These are phyloP conservation scores for Sonneratia caseolaris DNA, from an alignment of 345 rosid genomes.

Conservation along the genomic window DNA sequence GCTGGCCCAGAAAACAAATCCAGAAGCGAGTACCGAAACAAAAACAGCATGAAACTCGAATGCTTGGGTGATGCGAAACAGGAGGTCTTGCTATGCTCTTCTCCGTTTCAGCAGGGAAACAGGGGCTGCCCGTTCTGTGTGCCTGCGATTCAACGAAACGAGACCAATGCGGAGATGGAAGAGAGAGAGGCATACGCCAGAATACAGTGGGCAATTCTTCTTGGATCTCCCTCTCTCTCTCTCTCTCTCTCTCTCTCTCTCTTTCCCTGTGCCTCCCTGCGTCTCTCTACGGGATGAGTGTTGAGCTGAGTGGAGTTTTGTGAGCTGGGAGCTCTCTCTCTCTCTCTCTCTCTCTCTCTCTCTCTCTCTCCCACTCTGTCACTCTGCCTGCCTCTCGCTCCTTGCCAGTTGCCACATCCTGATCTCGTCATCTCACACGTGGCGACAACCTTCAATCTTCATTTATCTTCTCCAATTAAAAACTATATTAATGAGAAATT, in stretches of 20 bases:
- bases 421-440: neutral
- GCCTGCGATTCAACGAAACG: slow-evolving; percentile 1
- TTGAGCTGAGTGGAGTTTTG: slow-evolving; percentile 1
- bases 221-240: neutral
- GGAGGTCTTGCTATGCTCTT: neutral
- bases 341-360: slow-evolving; percentile 15
- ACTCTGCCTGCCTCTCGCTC: slow-evolving; percentile 10
- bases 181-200: neutral
- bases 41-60: neutral
- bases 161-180: neutral
- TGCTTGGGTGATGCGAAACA: neutral
- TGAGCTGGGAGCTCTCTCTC: slow-evolving; percentile 10
- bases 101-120: neutral
- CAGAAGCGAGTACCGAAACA: neutral
- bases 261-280: too few relatives aligned
- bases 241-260: neutral
- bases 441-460: neutral
- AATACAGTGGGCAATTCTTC: neutral
- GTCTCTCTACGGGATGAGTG: neutral
- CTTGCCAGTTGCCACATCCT: too few relatives aligned
- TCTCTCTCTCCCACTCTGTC: slow-evolving; percentile 6
- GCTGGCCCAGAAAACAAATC: neutral
- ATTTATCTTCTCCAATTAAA: neutral
- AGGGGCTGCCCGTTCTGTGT: neutral
- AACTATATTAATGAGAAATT: too few relatives aligned